Evolutionary conservation across 352 stramenopile genomes (phyloP), one percentile per base, ranked within the genome.

Genomic region (Globisporangium okanoganense): DNA sequence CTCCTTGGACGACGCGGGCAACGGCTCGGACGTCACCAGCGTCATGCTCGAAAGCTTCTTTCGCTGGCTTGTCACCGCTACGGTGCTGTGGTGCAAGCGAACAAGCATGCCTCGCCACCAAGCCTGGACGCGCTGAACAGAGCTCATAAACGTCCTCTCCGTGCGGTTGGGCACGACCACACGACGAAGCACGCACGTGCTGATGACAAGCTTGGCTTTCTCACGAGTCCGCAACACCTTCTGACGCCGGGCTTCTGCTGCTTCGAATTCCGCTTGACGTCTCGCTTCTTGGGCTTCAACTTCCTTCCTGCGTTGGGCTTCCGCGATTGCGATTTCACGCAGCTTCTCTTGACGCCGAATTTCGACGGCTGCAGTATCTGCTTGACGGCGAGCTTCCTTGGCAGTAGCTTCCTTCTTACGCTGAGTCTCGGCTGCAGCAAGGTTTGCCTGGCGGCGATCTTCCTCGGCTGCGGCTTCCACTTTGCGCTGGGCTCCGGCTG

Each of bases 71-170:
- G 66, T 85, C 8, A 88, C 62, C 9, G 76, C 66, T 0, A 66
- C 56, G 6, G 58, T 72, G 24, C 70, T 73, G 20, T 80, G 62
- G 35, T 79, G 67, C 36, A 88, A 68, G 12, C 85, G 82, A 18
- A 92, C 78, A 3, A 79, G 44, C 51, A 72, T 78, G 13, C 85
- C 85, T 41, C 85, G 77, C 79, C 82, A 94, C 82, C 80, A 92
- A 0, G 79, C 68, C 55, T 94, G 85, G 0, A 94, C 27, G 14
- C 66, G 72, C 4, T 64, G 49, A 18, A 86, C 67, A 20, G 67
- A 52, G 9, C 65, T 58, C 9, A 20, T 5, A 24, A 61, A 52
- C 8, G 31, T 48, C 22, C 27, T 60, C 45, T 64, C 22, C 3
- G 27, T 20, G 12, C 70, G 70, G 1, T 51, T 57, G 9, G 38